Evolutionary conservation across 2,329 filamentous ascomycete species (phyloP).

Genomic region (Helotiales sp.): DNA sequence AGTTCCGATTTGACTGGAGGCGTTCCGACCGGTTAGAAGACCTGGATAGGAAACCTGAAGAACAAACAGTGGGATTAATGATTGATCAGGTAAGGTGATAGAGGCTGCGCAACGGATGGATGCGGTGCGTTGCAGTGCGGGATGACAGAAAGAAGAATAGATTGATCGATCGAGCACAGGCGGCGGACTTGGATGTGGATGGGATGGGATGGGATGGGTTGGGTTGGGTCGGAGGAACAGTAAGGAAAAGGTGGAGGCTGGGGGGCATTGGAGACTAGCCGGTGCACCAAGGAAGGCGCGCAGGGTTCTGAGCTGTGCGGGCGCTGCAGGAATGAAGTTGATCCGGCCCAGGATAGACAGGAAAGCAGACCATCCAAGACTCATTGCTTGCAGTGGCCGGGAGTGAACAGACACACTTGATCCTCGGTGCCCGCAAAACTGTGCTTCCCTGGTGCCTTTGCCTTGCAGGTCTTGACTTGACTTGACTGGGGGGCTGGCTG

Average conservation of each 20-base stretch:
- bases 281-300: neutral
- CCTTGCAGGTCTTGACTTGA: too few relatives aligned
- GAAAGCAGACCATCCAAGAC: neutral
- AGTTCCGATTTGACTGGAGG: slow-evolving; percentile 23
- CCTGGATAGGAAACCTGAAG: slow-evolving; percentile 34
- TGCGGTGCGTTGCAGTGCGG: slow-evolving; percentile 35
- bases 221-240: neutral
- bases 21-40: slow-evolving; percentile 28
- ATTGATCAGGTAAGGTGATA: slow-evolving; percentile 43
- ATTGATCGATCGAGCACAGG: slow-evolving; percentile 35
- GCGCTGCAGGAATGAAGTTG: neutral
- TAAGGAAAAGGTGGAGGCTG: neutral
- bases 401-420: neutral
- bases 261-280: neutral
- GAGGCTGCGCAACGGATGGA: slow-evolving; percentile 32
- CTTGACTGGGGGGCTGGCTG: neutral
- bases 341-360: neutral
- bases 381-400: slow-evolving; percentile 4
- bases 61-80: slow-evolving; percentile 41
- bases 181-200: slow-evolving; percentile 19
- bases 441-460: neutral
- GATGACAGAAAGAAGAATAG: slow-evolving; percentile 43
- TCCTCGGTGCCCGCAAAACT: slow-evolving; percentile 1
- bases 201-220: neutral
- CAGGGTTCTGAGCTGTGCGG: neutral